These are phyloP conservation scores for Lasiodiplodia gonubiensis DNA, from an alignment of 2,329 filamentous ascomycete species.

Conservation along the genomic window DNA sequence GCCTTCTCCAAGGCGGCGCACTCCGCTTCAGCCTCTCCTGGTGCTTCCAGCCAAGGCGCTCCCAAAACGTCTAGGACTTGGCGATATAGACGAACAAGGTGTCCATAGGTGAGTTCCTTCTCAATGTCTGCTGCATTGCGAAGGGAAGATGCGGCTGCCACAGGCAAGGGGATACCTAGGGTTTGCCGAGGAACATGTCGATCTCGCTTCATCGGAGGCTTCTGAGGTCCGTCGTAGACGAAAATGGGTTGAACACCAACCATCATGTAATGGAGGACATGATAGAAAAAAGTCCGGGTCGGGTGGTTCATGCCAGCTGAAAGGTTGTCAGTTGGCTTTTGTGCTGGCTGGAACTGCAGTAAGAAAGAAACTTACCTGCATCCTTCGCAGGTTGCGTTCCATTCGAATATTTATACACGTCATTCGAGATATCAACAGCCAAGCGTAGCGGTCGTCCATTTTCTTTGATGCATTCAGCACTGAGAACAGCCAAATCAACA, in stretches of 20 bases:
- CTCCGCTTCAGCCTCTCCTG: conserved; percentile 4
- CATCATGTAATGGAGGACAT: neutral
- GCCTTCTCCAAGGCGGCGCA: neutral
- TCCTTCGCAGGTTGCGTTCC: neutral
- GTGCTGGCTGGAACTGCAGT: neutral
- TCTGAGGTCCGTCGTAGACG: neutral
- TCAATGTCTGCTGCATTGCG: neutral
- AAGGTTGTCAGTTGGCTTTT: neutral
- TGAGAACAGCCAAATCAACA: neutral
- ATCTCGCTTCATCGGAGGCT: neutral
- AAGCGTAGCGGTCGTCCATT: neutral
- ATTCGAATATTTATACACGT: neutral
- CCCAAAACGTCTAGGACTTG: neutral
- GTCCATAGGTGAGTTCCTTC: neutral
- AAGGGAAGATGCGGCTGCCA: neutral
- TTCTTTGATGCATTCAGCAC: neutral
- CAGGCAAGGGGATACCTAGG: neutral
- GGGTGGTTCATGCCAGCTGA: conserved; percentile 5
- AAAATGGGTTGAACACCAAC: neutral
- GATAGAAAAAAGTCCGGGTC: neutral
- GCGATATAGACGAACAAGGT: neutral
- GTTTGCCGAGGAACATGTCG: neutral
- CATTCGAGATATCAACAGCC: neutral
- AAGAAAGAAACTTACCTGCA: neutral
- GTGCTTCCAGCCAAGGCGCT: neutral